Base-by-base conservation (phyloP, 73 alveolate genomes). In the Paramecium caudatum region DNA sequence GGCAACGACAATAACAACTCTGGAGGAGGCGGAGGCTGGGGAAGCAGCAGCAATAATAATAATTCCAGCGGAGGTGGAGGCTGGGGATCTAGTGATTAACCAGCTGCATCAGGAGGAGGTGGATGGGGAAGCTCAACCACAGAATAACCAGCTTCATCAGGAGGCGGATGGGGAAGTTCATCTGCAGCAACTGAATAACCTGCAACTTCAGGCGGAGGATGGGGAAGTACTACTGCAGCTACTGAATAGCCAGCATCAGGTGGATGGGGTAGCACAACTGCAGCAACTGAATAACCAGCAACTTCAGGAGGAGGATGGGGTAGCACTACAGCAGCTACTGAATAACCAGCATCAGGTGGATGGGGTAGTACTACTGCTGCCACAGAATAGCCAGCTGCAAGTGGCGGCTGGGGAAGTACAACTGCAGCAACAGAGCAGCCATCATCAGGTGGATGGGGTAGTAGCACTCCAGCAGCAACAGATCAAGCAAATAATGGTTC, bases 331-430 rank as follows among this genome's bases (percentile, higher is more conserved):
- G 23, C 5, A 1, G 16, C 70, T 13, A 10, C 39, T 49, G 21
- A 49, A 17, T 16, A 49, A 49, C 30, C 70, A 0, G 23, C 16
- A 19, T 50, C 21, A 55, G 30, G 21, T 6, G 80, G 80, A 2
- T 55, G 80, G 2, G 23, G 80, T 37, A 43, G 80, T 0, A 49
- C 39, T 36, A 10, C 80, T 55, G 43, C 12, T 19, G 80, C 45
- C 30, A 16, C 80, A 9, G 10, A 55, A 5, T 23, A 55, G 30
- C 16, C 80, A 0, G 45, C 41, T 0, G 8, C 5, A 39, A 55
- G 30, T 55, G 80, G 80, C 5, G 80, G 80, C 13, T 55, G 80
- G 80, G 80, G 80, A 19, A 55, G 80, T 55, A 55, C n/a, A n/a
- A n/a, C n/a, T n/a, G 48, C 48, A 55, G 80, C 30, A 55, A 10